Evolutionary conservation across 2,329 filamentous ascomycete species (phyloP), one percentile per base, ranked within the genome.

Genomic region (Nigrospora sphaerica): DNA sequence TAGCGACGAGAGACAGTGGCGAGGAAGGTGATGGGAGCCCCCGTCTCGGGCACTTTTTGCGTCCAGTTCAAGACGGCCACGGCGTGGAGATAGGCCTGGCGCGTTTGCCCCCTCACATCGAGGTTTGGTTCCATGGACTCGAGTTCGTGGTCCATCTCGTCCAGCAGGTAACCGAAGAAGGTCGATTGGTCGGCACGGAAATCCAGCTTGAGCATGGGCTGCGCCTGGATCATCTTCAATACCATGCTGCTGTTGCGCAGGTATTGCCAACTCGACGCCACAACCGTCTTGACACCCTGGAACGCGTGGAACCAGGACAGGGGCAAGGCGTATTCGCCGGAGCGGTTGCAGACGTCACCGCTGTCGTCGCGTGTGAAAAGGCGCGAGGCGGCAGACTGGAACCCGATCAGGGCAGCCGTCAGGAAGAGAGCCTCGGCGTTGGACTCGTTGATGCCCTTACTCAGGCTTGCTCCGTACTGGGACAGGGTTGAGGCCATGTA

Each of bases 1-100:
- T 75, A 85, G 17, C 71, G 77, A 47, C 73, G 77, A 12, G 73
- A 81, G 6, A 86, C 79, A 3, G 79, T 82, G 14, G 81, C 80
- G 1, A 83, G 80, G 62, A 85, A 81, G 46, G 81, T 70, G 5
- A 85, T 71, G 2, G 79, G 73, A 2, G 79, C 78, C 10, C 75
- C 75, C 33, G 76, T 74, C 51, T 78, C 72, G 3, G 78, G 77
- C 46, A 77, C 79, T 55, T 74, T 74, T 55, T 84, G 80, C 2
- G 79, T 78, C 80, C 80, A 85, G 55, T 84, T 83, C 9, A 85
- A 68, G 9, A 82, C 80, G 16, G 79, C 78, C n/a, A 84, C 75
- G 14, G 80, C 77, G 54, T 85, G 81, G 16, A 76, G 72, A 54
- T 84, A 85, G 11, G 75, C 79, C 52, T 80, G 77, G 16, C 68